Evolutionary conservation across 2,329 filamentous ascomycete genomes (phyloP).

Genomic region (Neonectria neomacrospora): DNA sequence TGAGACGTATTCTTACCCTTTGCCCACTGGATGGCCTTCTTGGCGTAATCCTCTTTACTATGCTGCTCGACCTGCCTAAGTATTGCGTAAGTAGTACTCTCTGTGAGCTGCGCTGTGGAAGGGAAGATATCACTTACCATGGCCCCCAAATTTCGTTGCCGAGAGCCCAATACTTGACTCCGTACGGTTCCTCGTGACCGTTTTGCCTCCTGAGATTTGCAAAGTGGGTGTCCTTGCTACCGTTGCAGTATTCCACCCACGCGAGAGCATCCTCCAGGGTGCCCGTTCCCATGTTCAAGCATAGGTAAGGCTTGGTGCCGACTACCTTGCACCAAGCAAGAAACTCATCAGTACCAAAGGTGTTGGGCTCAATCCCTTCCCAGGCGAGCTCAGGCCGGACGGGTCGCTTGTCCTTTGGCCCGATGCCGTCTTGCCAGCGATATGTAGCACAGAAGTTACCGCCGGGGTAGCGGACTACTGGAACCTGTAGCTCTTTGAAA

Average conservation of each 20-base stretch:
- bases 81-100: background rate
- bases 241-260: constrained; percentile 89
- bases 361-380: constrained; percentile 78
- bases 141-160: constrained; percentile 78
- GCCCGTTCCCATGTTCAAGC: constrained; percentile 79
- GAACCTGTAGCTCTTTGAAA: constrained; percentile 76
- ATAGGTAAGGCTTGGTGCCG: constrained; percentile 79
- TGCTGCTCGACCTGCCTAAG: constrained; percentile 69
- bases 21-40: constrained; percentile 75
- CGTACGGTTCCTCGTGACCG: constrained; percentile 79
- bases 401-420: constrained; percentile 75
- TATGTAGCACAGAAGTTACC: constrained; percentile 87
- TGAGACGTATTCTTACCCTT: constrained; percentile 52
- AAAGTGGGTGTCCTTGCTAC: constrained; percentile 77
- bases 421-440: constrained; percentile 84
- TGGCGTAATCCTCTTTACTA: constrained; percentile 74
- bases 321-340: constrained; percentile 80
- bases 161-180: constrained; percentile 84
- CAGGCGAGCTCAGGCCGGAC: constrained; percentile 72
- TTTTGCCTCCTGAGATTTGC: constrained; percentile 80
- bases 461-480: constrained; percentile 83
- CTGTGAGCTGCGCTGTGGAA: no score
- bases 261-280: constrained; percentile 64
- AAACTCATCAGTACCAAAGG: constrained; percentile 87
- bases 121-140: constrained; percentile 46